These are phyloP conservation scores for Trichoderma brevicompactum DNA, from an alignment of 2,329 filamentous ascomycete species.

Conservation along the genomic window DNA sequence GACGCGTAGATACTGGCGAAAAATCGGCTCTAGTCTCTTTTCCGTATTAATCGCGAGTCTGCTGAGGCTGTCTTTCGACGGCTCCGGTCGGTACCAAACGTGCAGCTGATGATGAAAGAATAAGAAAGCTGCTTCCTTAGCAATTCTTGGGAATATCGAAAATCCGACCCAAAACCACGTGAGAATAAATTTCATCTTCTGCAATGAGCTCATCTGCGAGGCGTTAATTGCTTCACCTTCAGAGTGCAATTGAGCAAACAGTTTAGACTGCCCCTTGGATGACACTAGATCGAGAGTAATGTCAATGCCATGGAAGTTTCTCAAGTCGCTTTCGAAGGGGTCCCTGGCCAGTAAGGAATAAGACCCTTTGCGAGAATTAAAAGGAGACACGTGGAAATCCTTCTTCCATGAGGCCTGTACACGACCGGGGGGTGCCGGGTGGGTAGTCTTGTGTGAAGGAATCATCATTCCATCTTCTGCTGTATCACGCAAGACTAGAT, in stretches of 20 bases:
- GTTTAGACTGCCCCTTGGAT: constrained; percentile 62
- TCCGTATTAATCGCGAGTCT: constrained; percentile 58
- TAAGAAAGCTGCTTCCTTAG: constrained; percentile 62
- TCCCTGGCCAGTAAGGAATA: constrained; percentile 58
- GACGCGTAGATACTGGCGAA: constrained; percentile 53
- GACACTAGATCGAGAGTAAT: constrained; percentile 65
- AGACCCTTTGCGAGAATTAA: constrained; percentile 65
- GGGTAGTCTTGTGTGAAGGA: background rate
- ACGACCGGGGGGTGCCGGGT: constrained; percentile 33
- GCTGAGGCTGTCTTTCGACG: constrained; percentile 58
- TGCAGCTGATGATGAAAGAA: constrained; percentile 62
- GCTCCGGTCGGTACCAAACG: constrained; percentile 69
- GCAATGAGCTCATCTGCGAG: constrained; percentile 45
- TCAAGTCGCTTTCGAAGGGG: constrained; percentile 45
- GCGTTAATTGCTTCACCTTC: constrained; percentile 57
- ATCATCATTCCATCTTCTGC: constrained; percentile 33
- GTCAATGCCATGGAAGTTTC: constrained; percentile 52
- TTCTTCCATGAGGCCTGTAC: constrained; percentile 64
- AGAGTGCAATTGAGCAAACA: constrained; percentile 64
- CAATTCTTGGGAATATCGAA: constrained; percentile 67
- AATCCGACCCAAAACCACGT: constrained; percentile 72
- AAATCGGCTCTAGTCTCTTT: constrained; percentile 49
- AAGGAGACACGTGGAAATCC: constrained; percentile 77
- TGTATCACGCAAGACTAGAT: constrained; percentile 39
- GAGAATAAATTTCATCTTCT: constrained; percentile 53